Evolutionary conservation across 371 early-diverging fungal species (phyloP).

Genomic region (Smittium culicis): DNA sequence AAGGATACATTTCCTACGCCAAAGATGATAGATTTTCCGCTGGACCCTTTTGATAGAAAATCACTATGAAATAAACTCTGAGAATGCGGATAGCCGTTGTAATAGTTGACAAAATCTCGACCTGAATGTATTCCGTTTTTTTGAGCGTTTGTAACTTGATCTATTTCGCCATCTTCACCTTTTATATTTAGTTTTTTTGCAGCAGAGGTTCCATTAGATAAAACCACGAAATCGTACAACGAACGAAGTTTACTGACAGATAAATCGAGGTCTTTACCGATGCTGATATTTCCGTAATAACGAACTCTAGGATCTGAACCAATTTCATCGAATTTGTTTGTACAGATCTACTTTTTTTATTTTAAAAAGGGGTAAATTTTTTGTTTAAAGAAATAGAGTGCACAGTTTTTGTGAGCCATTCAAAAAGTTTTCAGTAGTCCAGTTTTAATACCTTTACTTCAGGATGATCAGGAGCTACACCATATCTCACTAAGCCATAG

Average conservation of each 20-base stretch:
- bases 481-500: constrained; percentile 85
- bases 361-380: too few species aligned
- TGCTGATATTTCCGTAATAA: constrained; percentile 65
- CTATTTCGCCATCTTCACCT: constrained; percentile 24
- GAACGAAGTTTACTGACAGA: constrained; percentile 40
- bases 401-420: too few species aligned
- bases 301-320: constrained; percentile 52
- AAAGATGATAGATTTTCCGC: constrained; percentile 65
- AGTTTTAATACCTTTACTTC: constrained; percentile 77
- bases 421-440: too few species aligned
- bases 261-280: constrained; percentile 36
- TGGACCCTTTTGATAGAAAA: constrained; percentile 28
- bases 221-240: constrained; percentile 63
- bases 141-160: constrained; percentile 1
- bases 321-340: constrained; percentile 69
- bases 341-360: constrained; percentile 74
- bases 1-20: constrained; percentile 96
- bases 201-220: constrained; percentile 75
- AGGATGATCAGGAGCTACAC: constrained; percentile 98
- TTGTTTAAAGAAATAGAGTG: too few species aligned
- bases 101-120: constrained; percentile 84
- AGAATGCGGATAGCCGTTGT: constrained; percentile 73
- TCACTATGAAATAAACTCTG: constrained; percentile 14
- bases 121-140: constrained; percentile 56
- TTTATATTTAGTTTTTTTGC: constrained; percentile 60